These are phyloP conservation scores for Boletus speciosus DNA, from an alignment of 768 basidiomycete genomes.

Conservation along the genomic window DNA sequence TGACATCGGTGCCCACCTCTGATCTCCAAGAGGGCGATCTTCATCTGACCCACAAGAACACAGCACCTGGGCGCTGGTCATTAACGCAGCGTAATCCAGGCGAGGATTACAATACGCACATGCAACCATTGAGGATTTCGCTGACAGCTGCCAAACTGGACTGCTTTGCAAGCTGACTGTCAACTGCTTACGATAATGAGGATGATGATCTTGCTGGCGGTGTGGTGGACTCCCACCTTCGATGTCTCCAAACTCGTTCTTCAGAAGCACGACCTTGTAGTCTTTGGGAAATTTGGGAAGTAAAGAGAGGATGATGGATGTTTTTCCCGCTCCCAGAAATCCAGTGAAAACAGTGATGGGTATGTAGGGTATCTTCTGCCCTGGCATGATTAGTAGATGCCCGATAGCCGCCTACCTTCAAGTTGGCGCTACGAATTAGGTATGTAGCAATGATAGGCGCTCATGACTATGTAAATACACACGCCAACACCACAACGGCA, in stretches of 20 bases:
- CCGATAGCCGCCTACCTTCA: too few relatives aligned
- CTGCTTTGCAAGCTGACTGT: constrained; percentile 85
- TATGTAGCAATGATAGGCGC: neutral
- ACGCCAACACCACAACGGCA: neutral
- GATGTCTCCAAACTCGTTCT: constrained; percentile 96
- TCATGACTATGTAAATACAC: neutral
- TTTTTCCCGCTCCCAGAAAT: constrained; percentile 82
- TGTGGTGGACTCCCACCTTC: constrained; percentile 51
- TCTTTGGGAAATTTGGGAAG: constrained; percentile 78
- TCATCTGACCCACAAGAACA: constrained; percentile 92
- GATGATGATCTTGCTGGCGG: neutral
- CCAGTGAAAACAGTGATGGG: constrained; percentile 97
- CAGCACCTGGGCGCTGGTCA: constrained; percentile 61
- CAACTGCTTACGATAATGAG: constrained; percentile 49
- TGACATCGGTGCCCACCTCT: constrained; percentile 46
- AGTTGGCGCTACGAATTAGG: neutral
- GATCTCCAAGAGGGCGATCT: constrained; percentile 85
- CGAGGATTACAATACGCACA: constrained; percentile 44
- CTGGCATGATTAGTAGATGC: neutral
- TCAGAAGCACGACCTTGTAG: constrained; percentile 86
- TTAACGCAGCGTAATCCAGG: neutral
- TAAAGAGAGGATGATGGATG: constrained; percentile 76
- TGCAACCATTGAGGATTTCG: constrained; percentile 95
- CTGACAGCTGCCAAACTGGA: constrained; percentile 82
- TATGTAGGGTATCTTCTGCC: constrained; percentile 37